Evolutionary conservation across 345 rosid species (phyloP).

Genomic region (Hibiscus trionum): DNA sequence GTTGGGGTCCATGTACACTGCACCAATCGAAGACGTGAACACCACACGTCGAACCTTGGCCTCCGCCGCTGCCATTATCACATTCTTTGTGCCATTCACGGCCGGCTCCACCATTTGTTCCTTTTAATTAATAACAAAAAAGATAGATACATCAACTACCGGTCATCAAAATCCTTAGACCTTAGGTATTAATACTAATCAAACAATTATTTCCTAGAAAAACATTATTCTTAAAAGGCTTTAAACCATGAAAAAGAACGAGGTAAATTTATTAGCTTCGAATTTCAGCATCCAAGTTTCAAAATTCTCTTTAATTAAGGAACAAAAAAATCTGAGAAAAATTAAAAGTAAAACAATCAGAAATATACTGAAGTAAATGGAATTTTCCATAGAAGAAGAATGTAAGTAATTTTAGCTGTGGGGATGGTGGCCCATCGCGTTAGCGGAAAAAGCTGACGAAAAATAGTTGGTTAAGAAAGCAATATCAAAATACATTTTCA

Average conservation of each 20-base stretch:
- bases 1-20: constrained; percentile 89
- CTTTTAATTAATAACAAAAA: constrained; percentile 19
- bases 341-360: not conserved
- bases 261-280: no score
- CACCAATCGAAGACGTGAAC: constrained; percentile 88
- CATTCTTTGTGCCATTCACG: constrained; percentile 74
- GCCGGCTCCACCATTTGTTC: constrained; percentile 99
- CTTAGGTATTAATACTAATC: no score
- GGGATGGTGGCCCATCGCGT: not conserved
- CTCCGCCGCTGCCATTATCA: constrained; percentile 73
- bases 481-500: not conserved
- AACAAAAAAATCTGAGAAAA: not conserved
- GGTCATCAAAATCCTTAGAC: not conserved
- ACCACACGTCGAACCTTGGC: constrained; percentile 82
- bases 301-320: not conserved
- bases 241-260: no score
- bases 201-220: no score
- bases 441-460: not conserved
- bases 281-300: no score
- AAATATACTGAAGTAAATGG: not conserved
- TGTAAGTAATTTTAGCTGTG: not conserved
- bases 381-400: not conserved
- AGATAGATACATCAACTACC: not conserved
- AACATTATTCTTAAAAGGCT: no score
- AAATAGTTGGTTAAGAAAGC: not conserved